Evolutionary conservation across 202 grass and related monocot species (phyloP).

Genomic region (Setaria viridis): DNA sequence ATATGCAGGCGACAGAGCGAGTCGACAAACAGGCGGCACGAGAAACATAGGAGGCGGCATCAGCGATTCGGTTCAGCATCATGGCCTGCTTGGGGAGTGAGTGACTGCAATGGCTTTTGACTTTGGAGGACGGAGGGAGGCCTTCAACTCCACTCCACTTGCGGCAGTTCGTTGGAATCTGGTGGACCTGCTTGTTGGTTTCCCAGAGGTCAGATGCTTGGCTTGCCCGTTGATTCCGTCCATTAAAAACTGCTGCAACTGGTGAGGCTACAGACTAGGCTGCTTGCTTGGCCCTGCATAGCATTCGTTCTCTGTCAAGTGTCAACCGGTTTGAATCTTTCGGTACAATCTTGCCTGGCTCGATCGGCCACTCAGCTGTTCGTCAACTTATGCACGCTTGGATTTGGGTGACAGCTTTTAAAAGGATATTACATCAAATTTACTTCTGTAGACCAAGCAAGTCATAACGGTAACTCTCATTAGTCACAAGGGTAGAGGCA

Average conservation of each 20-base stretch:
- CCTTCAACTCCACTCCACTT: slow-evolving; percentile 4
- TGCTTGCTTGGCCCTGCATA: neutral
- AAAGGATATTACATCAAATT: neutral
- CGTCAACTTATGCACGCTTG: neutral
- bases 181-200: slow-evolving; percentile 49
- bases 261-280: no score
- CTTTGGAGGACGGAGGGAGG: slow-evolving; percentile 1
- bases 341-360: neutral
- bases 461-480: neutral
- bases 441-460: neutral
- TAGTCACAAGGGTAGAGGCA: neutral
- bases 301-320: slow-evolving; percentile 25
- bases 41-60: slow-evolving; percentile 28
- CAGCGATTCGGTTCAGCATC: neutral
- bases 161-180: slow-evolving; percentile 35
- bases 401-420: neutral
- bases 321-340: slow-evolving; percentile 43
- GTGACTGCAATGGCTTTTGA: slow-evolving; percentile 49
- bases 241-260: neutral
- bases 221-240: slow-evolving; percentile 33
- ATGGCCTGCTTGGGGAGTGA: neutral
- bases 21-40: slow-evolving; percentile 32
- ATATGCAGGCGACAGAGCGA: neutral
- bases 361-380: neutral
- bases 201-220: slow-evolving; percentile 51